Conservation (phyloP, 2,329 filamentous ascomycete species). For the Aspergillus japonicus region DNA sequence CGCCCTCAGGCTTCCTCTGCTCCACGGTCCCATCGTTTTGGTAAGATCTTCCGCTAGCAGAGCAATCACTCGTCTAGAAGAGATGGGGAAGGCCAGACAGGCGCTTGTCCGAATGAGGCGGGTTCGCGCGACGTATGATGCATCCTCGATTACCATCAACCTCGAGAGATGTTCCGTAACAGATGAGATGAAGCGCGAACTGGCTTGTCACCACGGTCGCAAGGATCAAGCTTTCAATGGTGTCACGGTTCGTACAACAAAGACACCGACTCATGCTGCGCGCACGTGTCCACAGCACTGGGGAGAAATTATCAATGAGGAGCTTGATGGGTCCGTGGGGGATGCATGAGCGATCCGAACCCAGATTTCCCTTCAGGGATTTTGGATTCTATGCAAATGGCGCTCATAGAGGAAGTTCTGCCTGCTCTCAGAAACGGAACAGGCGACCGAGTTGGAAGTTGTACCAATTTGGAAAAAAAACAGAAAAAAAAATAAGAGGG, state of each 20-base stretch:
- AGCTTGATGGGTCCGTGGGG: background rate
- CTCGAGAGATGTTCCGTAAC: background rate
- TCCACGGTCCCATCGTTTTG: constrained; percentile 10
- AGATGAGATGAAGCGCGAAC: background rate
- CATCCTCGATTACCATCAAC: background rate
- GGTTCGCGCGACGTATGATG: background rate
- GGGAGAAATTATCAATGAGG: background rate
- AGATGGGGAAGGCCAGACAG: background rate
- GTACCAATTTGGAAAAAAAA: too few relatives aligned
- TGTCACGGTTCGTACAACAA: background rate
- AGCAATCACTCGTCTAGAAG: background rate
- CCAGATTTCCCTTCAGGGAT: background rate
- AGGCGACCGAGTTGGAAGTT: too few relatives aligned
- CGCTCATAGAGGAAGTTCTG: too few relatives aligned
- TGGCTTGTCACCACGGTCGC: background rate
- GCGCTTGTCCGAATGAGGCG: background rate
- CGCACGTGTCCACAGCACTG: too few relatives aligned
- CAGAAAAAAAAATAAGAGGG: too few relatives aligned
- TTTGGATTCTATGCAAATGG: background rate
- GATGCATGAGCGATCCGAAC: background rate
- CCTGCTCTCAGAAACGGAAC: too few relatives aligned
- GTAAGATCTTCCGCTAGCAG: constrained; percentile 10
- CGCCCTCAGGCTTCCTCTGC: background rate
- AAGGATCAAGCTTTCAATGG: background rate
- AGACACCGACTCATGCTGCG: too few relatives aligned